Base-by-base conservation (phyloP, 768 basidiomycete genomes). In the Pleurotus pulmonarius region DNA sequence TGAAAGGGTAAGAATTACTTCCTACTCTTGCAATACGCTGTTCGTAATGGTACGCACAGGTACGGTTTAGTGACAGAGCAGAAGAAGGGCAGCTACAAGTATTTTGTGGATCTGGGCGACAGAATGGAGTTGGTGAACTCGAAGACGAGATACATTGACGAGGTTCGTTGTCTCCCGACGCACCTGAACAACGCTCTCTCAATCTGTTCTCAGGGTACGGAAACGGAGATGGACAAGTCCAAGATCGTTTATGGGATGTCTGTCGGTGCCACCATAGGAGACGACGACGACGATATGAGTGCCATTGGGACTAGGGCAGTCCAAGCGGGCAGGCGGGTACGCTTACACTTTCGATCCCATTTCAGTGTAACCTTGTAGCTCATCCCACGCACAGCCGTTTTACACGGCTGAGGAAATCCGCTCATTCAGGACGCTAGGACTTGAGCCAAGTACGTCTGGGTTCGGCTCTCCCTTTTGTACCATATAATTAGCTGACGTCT, bases 31-130 rank as follows among this genome's bases (percentile, higher is more conserved):
- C 47, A 22, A 52, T 8, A 12, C 40, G 51, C 47, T 49, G 13
- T 29, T 15, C 40, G 13, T 37, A 51, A 22, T 58, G 16, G 12
- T 46, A 37, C 15, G 56, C 34, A 15, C 61, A 97, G 94, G 46
- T 99, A 96, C 69, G 87, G 91, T 7, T 71, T 96, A 44, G 80
- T 98, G 13, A 91, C 91, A 1, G 88, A 94, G 64, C 93, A 95
- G 71, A 90, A 82, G 68, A 95, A 88, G 69, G 90, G 91, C 0
- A 54, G 77, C 4, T 89, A 93, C 68, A 88, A 83, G 65, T 91
- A 93, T 64, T 94, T 97, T 58, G 81, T 85, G 37, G 92, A 91
- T 64, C 78, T 83, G 56, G 92, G 84, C 46, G 86, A 86, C 65
- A 76, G 77, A 58, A 88, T 86, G 87, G 90, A 88, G 62, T 86